A percentile compares a stretch with the other conserved stretches of the same genome.
Evolutionary conservation across 192 early-diverging fungal species (phyloP).

Genomic region (Fimicolochytrium jonesii): DNA sequence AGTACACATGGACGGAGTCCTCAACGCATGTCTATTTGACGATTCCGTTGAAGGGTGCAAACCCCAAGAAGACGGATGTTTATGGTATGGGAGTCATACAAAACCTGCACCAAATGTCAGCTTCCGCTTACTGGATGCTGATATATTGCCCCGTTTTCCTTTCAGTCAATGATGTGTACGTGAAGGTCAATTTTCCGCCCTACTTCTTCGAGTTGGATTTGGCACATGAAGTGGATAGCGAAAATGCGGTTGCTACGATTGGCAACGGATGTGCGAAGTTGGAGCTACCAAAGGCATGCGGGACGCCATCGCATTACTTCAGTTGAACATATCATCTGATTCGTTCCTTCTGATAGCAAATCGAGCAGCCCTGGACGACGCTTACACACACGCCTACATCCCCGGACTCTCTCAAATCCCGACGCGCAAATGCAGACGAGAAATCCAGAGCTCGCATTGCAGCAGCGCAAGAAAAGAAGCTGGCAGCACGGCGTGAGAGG

Average conservation of each 20-base stretch:
- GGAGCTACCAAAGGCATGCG: slow-evolving; percentile 37
- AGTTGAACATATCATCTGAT: not conserved
- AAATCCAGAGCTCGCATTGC: not conserved
- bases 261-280: slow-evolving; percentile 38
- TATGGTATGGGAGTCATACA: slow-evolving; percentile 33
- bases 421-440: slow-evolving; percentile 9
- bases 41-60: slow-evolving; percentile 39
- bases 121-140: not conserved
- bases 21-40: slow-evolving; percentile 26
- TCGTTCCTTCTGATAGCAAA: not conserved
- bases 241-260: slow-evolving; percentile 33
- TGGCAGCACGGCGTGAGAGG: slow-evolving; percentile 10
- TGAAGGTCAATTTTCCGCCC: slow-evolving; percentile 49
- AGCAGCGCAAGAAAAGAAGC: not conserved
- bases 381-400: not conserved
- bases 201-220: slow-evolving; percentile 55
- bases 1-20: slow-evolving; percentile 34
- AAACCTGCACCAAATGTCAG: not conserved
- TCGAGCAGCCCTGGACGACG: not conserved
- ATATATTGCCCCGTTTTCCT: not conserved
- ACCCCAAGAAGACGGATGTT: slow-evolving; percentile 40
- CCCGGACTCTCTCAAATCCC: not conserved
- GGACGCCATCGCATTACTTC: not conserved
- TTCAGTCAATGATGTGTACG: slow-evolving; percentile 44
- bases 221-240: slow-evolving; percentile 24